These are phyloP conservation scores for Penicillium paneum DNA, from an alignment of 2,329 filamentous ascomycete genomes.

Conservation along the genomic window DNA sequence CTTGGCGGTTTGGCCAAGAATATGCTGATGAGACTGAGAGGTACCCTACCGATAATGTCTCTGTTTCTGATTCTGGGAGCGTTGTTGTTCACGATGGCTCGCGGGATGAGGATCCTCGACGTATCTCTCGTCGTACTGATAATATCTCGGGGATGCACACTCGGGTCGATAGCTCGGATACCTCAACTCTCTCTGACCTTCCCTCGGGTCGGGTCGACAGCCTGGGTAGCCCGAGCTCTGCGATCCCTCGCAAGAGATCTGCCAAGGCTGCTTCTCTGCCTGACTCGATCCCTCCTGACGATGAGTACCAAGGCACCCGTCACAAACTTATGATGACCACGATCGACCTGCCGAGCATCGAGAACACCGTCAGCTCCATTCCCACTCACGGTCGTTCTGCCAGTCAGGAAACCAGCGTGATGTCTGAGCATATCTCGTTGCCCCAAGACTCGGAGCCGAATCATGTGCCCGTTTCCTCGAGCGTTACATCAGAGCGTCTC, in stretches of 20 bases:
- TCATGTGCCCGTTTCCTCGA: not conserved
- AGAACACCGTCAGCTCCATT: not conserved
- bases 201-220: not conserved
- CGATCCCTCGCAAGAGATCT: constrained; percentile 26
- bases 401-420: not conserved
- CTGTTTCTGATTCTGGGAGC: not conserved
- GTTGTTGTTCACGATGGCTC: not conserved
- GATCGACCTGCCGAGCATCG: not conserved
- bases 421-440: not conserved
- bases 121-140: not conserved
- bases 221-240: not conserved
- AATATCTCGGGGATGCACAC: not conserved
- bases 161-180: not conserved
- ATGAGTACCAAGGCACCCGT: constrained; percentile 9
- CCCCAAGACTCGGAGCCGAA: not conserved
- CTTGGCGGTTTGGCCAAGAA: too few species aligned
- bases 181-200: not conserved
- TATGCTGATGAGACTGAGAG: not conserved
- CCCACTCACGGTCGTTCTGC: constrained; percentile 12
- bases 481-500: not conserved
- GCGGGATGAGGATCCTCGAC: not conserved
- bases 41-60: not conserved
- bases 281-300: constrained; percentile 25
- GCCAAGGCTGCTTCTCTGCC: constrained; percentile 29
- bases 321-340: not conserved